These are phyloP conservation scores for Epichloe sp. DNA, from an alignment of 2,329 filamentous ascomycete species.

Conservation along the genomic window DNA sequence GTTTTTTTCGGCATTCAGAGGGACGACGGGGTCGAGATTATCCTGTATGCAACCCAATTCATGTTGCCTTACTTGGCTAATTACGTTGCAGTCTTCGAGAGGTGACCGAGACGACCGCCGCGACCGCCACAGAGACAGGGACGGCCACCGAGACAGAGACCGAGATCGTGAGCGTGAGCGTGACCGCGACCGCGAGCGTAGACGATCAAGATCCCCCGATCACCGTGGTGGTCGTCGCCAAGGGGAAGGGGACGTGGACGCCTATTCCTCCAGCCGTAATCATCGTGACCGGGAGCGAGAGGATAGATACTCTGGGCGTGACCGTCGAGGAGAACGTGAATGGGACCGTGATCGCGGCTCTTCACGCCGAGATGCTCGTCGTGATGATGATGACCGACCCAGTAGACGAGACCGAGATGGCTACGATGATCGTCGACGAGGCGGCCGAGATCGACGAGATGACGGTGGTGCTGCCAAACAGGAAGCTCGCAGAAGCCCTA, in stretches of 20 bases:
- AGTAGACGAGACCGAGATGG: constrained; percentile 45
- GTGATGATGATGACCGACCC: constrained; percentile 50
- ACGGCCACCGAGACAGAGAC: constrained; percentile 50
- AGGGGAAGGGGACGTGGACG: constrained; percentile 67
- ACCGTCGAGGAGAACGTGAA: constrained; percentile 55
- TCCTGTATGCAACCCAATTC: constrained; percentile 28
- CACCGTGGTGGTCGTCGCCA: constrained; percentile 49
- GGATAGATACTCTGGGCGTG: constrained; percentile 69
- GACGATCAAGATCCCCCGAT: constrained; percentile 79
- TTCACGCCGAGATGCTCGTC: constrained; percentile 46
- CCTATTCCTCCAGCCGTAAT: constrained; percentile 84
- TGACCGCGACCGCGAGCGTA: constrained; percentile 40
- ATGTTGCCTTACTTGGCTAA: constrained; percentile 8
- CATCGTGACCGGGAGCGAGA: constrained; percentile 90
- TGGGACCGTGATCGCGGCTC: constrained; percentile 60
- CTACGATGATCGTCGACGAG: constrained; percentile 37
- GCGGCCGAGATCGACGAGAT: constrained; percentile 29
- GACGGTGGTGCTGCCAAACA: constrained; percentile 27
- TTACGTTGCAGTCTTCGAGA: constrained; percentile 13
- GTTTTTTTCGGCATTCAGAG: constrained; percentile 21
- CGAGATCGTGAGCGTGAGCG: constrained; percentile 41
- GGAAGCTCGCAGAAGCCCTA: constrained; percentile 57
- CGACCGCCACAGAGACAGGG: constrained; percentile 43
- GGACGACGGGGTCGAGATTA: constrained; percentile 44
- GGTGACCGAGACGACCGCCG: constrained; percentile 21